Evolutionary conservation across 768 basidiomycete genomes (phyloP), one percentile per base, ranked within the genome.

Genomic region (Boletales sp.): DNA sequence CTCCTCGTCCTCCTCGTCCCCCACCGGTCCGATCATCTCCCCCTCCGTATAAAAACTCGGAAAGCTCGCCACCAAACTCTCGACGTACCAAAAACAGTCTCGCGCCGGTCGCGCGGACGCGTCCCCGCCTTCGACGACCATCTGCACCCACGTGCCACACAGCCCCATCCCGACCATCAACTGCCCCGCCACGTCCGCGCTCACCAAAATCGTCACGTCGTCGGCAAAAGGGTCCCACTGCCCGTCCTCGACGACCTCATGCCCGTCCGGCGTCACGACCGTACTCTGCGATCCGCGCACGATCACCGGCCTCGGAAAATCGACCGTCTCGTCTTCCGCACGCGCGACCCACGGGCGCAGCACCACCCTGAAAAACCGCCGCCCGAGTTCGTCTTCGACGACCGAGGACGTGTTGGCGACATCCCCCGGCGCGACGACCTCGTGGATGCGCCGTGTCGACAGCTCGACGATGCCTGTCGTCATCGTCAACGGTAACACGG

Each of bases 391-490:
- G 25, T 66, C 64, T 58, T 83, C 79, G 21, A 81, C 70, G 3
- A 66, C 42, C 14, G 52, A 41, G 21, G 21, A 21, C 21, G 21
- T 21, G 21, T 21, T 21, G 21, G 21, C 2, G 3, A 41, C 38
- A 6, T 15, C 18, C 21, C 63, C 64, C 1, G 78, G 77, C 2
- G 68, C 56, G 5, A 70, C 55, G 48, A 84, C 65, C 2, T 73
- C 60, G 43, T 74, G 75, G 63, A 90, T 73, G 39, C 74, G 72
- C 28, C 87, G 74, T 44, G 83, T 77, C 4, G 83, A 83, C 35
- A 70, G 72, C 63, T 90, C 87, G 46, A 85, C 80, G 44, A 86
- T 65, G 12, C 83, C 84, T 2, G 81, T 70, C 3, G 70, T 72
- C 63, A 86, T 84, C 5, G 81, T 82, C 48, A 77, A 54, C 1